Conservation (phyloP, 106 monocot genomes). For the Chionographis japonica region DNA sequence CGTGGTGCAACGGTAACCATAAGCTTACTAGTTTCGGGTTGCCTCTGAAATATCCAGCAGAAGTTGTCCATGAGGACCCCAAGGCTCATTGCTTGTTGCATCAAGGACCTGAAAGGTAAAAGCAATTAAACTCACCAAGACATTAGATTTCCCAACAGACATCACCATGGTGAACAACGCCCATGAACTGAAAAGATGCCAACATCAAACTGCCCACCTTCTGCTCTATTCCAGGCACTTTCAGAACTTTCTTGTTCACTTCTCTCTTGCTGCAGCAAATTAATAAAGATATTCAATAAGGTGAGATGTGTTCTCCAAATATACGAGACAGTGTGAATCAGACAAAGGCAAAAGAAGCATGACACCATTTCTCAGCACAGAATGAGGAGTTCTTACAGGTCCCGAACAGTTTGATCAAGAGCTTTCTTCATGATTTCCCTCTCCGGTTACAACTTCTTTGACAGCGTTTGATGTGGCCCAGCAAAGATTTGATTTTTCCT, state of each 20-base stretch:
- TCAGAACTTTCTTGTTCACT: constrained; percentile 93
- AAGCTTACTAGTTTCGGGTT: constrained; percentile 72
- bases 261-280: constrained; percentile 76
- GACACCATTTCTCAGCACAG: not conserved
- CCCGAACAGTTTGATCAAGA: constrained; percentile 95
- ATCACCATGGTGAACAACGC: not conserved
- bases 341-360: not conserved
- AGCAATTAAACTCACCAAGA: not conserved
- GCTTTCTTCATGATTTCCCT: constrained; percentile 80
- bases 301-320: too few relatives aligned
- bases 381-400: constrained; percentile 52
- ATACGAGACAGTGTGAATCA: not conserved
- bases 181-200: not conserved
- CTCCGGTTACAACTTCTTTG: not conserved
- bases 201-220: constrained; percentile 43
- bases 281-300: not conserved
- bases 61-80: constrained; percentile 95
- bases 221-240: constrained; percentile 87
- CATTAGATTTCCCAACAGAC: not conserved
- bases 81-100: constrained; percentile 96
- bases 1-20: not conserved
- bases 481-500: not conserved
- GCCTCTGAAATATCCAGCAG: constrained; percentile 92
- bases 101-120: constrained; percentile 72
- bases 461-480: not conserved